A percentile compares a stretch with the other conserved stretches of the same genome.
phyloP scores from a whole-genome alignment of 176 grass and related monocot genomes.

The Avena atlantica region DNA sequence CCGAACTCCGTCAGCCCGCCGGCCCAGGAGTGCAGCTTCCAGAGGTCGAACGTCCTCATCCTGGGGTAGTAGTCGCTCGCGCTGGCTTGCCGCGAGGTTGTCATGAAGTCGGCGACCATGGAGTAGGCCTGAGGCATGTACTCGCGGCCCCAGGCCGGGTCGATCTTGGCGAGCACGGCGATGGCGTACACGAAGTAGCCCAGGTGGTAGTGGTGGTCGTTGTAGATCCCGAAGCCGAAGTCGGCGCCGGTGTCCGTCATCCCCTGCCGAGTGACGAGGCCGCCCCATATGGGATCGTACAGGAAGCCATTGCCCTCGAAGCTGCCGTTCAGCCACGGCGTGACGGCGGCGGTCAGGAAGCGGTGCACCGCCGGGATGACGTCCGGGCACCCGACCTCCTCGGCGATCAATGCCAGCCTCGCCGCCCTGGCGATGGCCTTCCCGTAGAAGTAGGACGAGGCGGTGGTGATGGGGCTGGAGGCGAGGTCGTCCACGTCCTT shows the following conservation, averaged over 20 bases:
- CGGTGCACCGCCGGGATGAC: conserved; percentile 63
- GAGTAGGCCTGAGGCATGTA: conserved; percentile 81
- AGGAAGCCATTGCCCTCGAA: conserved; percentile 80
- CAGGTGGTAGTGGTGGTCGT: conserved; percentile 98
- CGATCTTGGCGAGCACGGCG: conserved; percentile 80
- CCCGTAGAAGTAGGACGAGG: conserved; percentile 95
- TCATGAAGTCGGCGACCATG: conserved; percentile 89
- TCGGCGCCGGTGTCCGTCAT: conserved; percentile 63
- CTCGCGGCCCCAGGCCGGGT: conserved; percentile 74
- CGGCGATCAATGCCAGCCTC: conserved; percentile 77
- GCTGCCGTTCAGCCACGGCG: conserved; percentile 84
- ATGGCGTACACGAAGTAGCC: conserved; percentile 97
- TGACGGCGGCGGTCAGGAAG: conserved; percentile 63
- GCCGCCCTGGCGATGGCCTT: conserved; percentile 88
- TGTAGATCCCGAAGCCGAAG: conserved; percentile 89
- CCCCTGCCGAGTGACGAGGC: conserved; percentile 71
- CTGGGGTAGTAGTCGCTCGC: conserved; percentile 50
- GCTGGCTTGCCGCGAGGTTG: conserved; percentile 47
- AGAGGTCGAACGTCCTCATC: conserved; percentile 82
- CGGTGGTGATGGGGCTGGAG: conserved; percentile 57
- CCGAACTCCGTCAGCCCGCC: conserved; percentile 83
- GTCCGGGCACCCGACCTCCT: conserved; percentile 77
- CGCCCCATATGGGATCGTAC: conserved; percentile 83
- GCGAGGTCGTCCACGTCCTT: conserved; percentile 63
- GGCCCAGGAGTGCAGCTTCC: conserved; percentile 96